Conservation (phyloP, 1,139 yeast genomes). For the Saccharomyces hybrid region DNA sequence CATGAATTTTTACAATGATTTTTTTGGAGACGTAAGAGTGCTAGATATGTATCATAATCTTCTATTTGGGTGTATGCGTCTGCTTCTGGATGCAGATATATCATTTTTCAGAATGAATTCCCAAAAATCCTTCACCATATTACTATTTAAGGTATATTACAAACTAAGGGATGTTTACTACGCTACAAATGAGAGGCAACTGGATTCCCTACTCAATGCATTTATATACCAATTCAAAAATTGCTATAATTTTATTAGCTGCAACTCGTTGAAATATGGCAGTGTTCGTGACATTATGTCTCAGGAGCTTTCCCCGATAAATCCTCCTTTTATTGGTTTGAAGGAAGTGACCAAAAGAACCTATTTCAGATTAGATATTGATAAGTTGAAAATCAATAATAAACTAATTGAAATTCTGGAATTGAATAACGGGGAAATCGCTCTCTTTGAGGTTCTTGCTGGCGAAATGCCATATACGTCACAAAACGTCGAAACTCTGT, state of each 20-base stretch:
- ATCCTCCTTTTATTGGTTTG: slow-evolving; percentile 13
- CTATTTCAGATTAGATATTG: slow-evolving; percentile 12
- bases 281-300: slow-evolving; percentile 9
- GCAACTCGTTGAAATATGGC: slow-evolving; percentile 10
- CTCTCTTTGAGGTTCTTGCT: slow-evolving; percentile 31
- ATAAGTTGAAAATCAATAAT: slow-evolving; percentile 12
- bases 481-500: slow-evolving; percentile 5
- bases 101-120: background rate
- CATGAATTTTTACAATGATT: background rate
- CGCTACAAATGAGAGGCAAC: slow-evolving; percentile 1
- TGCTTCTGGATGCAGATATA: background rate
- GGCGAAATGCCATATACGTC: slow-evolving; percentile 9
- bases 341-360: slow-evolving; percentile 13
- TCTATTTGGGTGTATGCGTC: background rate
- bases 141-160: background rate
- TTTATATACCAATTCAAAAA: slow-evolving; percentile 12
- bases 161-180: background rate
- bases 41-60: background rate
- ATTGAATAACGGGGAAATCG: slow-evolving; percentile 26
- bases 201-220: slow-evolving; percentile 1
- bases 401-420: slow-evolving; percentile 28
- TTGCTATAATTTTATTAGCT: slow-evolving; percentile 12
- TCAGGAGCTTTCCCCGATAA: slow-evolving; percentile 9
- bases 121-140: background rate
- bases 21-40: background rate